A percentile compares a stretch with the other conserved stretches of the same genome.
Evolutionary conservation across 495 filamentous ascomycete genomes (phyloP).

Genomic region (Lophium mytilinum): DNA sequence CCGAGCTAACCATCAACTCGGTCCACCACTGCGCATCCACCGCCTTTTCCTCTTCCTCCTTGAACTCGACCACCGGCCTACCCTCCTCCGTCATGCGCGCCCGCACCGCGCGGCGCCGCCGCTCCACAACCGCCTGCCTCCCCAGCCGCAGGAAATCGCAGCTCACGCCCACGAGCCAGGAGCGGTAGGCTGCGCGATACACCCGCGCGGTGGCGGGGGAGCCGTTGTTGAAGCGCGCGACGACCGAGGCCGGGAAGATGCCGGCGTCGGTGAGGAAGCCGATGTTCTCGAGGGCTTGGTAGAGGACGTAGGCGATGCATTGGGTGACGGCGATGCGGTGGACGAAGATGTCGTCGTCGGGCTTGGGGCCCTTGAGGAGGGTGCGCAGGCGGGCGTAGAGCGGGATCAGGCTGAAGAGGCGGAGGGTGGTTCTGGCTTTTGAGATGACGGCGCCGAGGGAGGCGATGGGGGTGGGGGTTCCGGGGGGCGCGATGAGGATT

Average conservation of each 20-base stretch:
- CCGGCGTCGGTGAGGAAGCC: constrained; percentile 27
- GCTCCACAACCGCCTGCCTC: constrained; percentile 23
- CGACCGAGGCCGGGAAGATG: constrained; percentile 13
- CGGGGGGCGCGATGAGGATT: constrained; percentile 9
- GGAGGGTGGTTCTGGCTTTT: constrained; percentile 31
- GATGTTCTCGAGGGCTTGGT: constrained; percentile 34
- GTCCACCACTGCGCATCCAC: constrained; percentile 32
- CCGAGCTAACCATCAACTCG: constrained; percentile 29
- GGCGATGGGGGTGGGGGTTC: constrained; percentile 15
- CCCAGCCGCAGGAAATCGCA: constrained; percentile 29
- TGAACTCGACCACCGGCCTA: constrained; percentile 9
- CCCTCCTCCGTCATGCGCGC: constrained; percentile 16
- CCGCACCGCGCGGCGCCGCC: constrained; percentile 4
- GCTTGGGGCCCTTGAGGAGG: constrained; percentile 25
- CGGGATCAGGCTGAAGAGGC: constrained; percentile 31
- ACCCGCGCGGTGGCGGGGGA: constrained; percentile 21
- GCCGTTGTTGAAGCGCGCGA: constrained; percentile 22
- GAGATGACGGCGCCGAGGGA: constrained; percentile 28
- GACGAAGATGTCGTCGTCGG: constrained; percentile 26
- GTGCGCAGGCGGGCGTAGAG: constrained; percentile 31
- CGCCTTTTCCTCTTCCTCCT: constrained; percentile 21
- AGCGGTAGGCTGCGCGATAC: constrained; percentile 28
- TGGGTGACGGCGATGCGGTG: constrained; percentile 29
- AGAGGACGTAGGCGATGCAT: constrained; percentile 27
- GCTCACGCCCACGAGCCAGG: constrained; percentile 29